Base-by-base conservation (phyloP, 2,329 filamentous ascomycete genomes). In the Seiridium unicorne region DNA sequence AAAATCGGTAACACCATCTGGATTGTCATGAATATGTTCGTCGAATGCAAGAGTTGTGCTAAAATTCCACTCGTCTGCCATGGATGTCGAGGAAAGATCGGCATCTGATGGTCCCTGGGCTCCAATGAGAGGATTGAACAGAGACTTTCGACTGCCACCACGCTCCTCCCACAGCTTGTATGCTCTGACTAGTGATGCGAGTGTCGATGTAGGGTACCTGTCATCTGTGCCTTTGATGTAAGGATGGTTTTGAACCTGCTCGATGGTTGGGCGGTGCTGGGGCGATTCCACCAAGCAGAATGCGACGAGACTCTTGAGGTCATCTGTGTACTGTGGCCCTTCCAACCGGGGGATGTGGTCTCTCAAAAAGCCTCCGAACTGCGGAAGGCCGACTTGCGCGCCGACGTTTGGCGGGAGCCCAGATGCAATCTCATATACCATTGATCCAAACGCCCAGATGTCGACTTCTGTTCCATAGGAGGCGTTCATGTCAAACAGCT, bases 381-480 rank as follows among this genome's bases (percentile, higher is more conserved):
- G 79, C 7, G 80, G 76, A 42, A 82, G 73, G 51, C 81, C 78
- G 65, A 79, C 79, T 62, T 79, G 84, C 51, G 85, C 80, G 48
- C 79, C 78, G 47, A 85, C 86, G 65, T 90, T 90, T 0, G 91
- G 91, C 2, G 91, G 90, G 18, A 88, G 77, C 1, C 91, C 91
- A 3, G 89, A 92, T 1, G 91, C 90, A 73, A 94, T 91, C 73
- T 95, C 91, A 68, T 86, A 92, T 1, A 92, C 81, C 72, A 93
- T 90, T 62, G 90, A 90, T 1, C 91, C 92, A 70, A 92, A 93
- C 2, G 91, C 90, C 91, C 92, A 95, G 55, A 93, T 92, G 67
- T 95, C 91, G 48, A 90, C 86, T 68, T 89, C 88, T 11, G 86
- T 89, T 61, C 88, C 88, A 70, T 90, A 90, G 4, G 86, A 85